Conservation (phyloP, 441 rosid species). For the Croton setiger region DNA sequence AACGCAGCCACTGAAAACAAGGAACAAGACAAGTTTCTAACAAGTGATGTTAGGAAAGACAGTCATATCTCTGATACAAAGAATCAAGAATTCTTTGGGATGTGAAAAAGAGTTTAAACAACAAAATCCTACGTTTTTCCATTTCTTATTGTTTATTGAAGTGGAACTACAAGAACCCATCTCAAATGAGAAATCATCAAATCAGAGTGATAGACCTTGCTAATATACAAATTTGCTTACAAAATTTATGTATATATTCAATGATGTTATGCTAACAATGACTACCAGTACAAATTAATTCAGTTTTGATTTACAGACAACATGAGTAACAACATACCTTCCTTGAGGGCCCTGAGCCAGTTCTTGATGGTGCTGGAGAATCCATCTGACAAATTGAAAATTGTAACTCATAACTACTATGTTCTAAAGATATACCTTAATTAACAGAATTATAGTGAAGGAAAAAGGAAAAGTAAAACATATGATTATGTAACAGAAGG, state of each 20-base stretch:
- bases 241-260: slow-evolving; percentile 6
- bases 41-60: too few relatives aligned
- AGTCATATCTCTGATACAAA: too few relatives aligned
- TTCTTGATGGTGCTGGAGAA: slow-evolving; percentile 67
- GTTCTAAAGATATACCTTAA: slow-evolving; percentile 15
- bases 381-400: slow-evolving; percentile 50
- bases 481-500: slow-evolving; percentile 14
- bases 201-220: neutral
- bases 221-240: slow-evolving; percentile 4
- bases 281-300: slow-evolving; percentile 9
- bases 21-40: too few relatives aligned
- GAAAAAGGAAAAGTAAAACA: slow-evolving; percentile 15
- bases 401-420: slow-evolving; percentile 16
- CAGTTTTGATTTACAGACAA: slow-evolving; percentile 3
- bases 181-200: neutral
- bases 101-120: neutral
- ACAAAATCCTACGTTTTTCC: neutral
- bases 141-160: neutral
- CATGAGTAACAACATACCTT: slow-evolving; percentile 57
- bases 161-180: neutral
- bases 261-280: slow-evolving; percentile 6
- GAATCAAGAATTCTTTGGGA: too few relatives aligned
- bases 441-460: slow-evolving; percentile 6
- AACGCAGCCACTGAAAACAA: neutral
- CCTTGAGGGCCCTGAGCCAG: slow-evolving; percentile 76